Conservation (phyloP, 2,329 filamentous ascomycete species). For the Hymenoscyphus scutula region DNA sequence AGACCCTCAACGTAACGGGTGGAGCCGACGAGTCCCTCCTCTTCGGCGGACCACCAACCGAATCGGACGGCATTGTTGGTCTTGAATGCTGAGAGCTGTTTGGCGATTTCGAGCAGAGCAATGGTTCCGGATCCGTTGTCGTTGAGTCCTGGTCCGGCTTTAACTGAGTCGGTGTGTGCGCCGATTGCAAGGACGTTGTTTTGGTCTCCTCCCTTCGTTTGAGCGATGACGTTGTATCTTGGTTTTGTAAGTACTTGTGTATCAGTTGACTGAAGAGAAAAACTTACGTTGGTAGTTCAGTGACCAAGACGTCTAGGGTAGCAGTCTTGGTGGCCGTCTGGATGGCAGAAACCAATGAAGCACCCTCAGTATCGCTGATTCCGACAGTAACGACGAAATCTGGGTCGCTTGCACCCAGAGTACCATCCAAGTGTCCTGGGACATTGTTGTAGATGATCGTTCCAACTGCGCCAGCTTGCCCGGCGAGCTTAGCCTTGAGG, state of each 20-base stretch:
- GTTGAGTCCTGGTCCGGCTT: conserved; percentile 54
- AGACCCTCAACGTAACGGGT: conserved; percentile 59
- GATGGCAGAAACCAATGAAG: conserved; percentile 44
- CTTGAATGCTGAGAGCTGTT: conserved; percentile 53
- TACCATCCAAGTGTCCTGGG: conserved; percentile 58
- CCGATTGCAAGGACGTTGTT: conserved; percentile 66
- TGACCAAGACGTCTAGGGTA: conserved; percentile 13
- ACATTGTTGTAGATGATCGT: conserved; percentile 72
- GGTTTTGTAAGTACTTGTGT: background rate
- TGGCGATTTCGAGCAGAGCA: conserved; percentile 60
- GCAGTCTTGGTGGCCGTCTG: conserved; percentile 40
- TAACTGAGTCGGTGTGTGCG: conserved; percentile 61
- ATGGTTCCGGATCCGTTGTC: conserved; percentile 41
- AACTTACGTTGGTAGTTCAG: conserved; percentile 11
- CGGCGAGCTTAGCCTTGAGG: conserved; percentile 64
- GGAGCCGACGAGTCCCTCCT: conserved; percentile 63
- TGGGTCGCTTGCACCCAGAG: conserved; percentile 32
- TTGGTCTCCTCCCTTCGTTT: conserved; percentile 57
- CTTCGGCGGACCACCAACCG: conserved; percentile 66
- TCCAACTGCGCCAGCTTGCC: conserved; percentile 64
- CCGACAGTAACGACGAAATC: conserved; percentile 10
- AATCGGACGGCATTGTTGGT: conserved; percentile 67
- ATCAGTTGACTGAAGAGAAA: background rate
- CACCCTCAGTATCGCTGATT: conserved; percentile 10
- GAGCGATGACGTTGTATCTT: conserved; percentile 56